These are phyloP conservation scores for Clohesyomyces aquaticus DNA, from an alignment of 495 filamentous ascomycete genomes.

Conservation along the genomic window DNA sequence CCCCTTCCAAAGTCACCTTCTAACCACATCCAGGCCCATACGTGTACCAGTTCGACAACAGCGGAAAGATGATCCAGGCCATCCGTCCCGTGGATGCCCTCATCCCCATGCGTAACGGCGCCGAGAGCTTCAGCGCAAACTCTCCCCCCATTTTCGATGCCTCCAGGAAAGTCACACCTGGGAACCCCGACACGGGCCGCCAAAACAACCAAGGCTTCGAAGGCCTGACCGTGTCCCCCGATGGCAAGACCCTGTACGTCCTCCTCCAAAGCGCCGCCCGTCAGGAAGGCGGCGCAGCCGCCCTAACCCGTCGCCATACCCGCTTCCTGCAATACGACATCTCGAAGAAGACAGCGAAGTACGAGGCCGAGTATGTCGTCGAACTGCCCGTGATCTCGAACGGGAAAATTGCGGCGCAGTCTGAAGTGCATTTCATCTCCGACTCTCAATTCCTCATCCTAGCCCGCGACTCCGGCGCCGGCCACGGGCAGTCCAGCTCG, in stretches of 20 bases:
- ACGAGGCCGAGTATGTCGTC: conserved; percentile 70
- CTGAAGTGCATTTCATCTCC: conserved; percentile 70
- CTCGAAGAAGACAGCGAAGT: conserved; percentile 45
- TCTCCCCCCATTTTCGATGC: conserved; percentile 66
- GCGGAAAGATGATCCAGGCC: conserved; percentile 65
- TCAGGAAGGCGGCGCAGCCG: conserved; percentile 59
- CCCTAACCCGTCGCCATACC: conserved; percentile 57
- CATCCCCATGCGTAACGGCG: conserved; percentile 68
- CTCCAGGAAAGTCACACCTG: conserved; percentile 51
- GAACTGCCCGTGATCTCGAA: conserved; percentile 63
- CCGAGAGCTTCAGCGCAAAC: conserved; percentile 59
- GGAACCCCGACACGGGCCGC: conserved; percentile 65
- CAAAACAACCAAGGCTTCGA: conserved; percentile 82
- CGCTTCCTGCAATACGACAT: conserved; percentile 69
- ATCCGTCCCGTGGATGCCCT: conserved; percentile 70
- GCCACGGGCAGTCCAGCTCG: conserved; percentile 59
- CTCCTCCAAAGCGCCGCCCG: conserved; percentile 75
- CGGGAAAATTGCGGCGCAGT: conserved; percentile 64
- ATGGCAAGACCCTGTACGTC: conserved; percentile 68
- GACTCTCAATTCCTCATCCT: conserved; percentile 70
- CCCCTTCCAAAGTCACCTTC: not conserved
- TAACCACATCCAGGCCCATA: conserved; percentile 53
- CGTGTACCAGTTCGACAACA: conserved; percentile 66
- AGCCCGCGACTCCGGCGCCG: conserved; percentile 65
- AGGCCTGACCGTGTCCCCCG: conserved; percentile 65